Evolutionary conservation across 2,329 filamentous ascomycete genomes (phyloP), one percentile per base, ranked within the genome.

Genomic region (Lasiodiplodia hormozganensis): DNA sequence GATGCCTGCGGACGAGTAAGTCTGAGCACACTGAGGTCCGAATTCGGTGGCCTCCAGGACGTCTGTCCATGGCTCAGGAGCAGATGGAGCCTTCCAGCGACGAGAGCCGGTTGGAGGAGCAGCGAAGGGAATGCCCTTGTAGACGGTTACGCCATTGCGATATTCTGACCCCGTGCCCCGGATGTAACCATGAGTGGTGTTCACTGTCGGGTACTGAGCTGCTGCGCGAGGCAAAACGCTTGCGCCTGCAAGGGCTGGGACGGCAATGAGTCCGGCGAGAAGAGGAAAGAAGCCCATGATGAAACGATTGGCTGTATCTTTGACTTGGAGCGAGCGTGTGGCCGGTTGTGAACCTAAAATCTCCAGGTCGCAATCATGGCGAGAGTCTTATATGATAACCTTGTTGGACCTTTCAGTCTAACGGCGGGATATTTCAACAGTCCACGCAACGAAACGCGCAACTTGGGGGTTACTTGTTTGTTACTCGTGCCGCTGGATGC

Each of bases 61-160:
- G 25, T 58, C 60, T 10, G 64, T 53, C 69, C 69, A 69, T 5
- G 69, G 28, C 16, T 64, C 11, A 3, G 52, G 43, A 4, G 67
- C 52, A 14, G 31, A 18, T 12, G 67, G 57, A n/a, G 56, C 56
- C 14, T 57, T 62, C 67, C 67, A 65, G 18, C 67, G 57, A 16
- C 21, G 52, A 2, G 71, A 53, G 28, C 71, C 25, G 38, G 64
- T 28, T 52, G 69, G 60, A 58, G 68, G 34, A 51, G 71, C 34
- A 62, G 70, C 67, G 53, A 71, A 57, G 31, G 69, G 47, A 43
- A 69, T 25, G 18, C 68, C 51, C 21, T 56, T 65, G 51, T 65
- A 65, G 7, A 43, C 47, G 18, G 62, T 56, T 2, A 65, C 21
- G 6, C 51, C 62, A 14, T 36, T n/a, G 28, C 62, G 49, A 21